These are phyloP conservation scores for Botrytis elliptica DNA, from an alignment of 2,329 filamentous ascomycete species.

Conservation along the genomic window DNA sequence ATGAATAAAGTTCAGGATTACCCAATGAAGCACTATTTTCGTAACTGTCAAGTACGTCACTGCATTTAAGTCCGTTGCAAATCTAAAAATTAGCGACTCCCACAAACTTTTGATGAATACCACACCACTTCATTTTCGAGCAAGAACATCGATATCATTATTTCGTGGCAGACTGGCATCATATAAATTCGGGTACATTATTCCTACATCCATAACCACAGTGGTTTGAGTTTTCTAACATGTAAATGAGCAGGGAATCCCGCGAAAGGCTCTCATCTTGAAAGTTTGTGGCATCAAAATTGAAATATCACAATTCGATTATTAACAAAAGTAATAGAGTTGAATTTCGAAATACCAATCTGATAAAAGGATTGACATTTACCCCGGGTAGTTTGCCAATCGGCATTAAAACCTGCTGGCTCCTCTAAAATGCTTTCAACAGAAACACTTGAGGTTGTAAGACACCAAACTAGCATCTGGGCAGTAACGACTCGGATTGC, in stretches of 20 bases:
- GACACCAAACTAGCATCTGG: not conserved
- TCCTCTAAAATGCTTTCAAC: not conserved
- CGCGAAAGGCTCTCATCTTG: not conserved
- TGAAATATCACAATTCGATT: not conserved
- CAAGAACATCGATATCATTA: not conserved
- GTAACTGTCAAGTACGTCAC: no score
- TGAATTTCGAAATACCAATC: not conserved
- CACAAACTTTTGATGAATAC: not conserved
- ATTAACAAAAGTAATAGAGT: not conserved
- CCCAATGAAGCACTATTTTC: no score
- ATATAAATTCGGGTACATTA: not conserved
- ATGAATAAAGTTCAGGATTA: no score
- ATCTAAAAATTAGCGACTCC: no score
- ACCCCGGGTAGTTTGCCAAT: not conserved
- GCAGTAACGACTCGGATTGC: not conserved
- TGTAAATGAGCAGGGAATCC: not conserved
- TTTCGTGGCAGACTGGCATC: not conserved
- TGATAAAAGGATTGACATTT: not conserved
- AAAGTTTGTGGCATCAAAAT: not conserved
- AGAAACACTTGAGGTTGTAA: not conserved
- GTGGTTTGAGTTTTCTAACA: not conserved
- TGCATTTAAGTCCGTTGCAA: no score
- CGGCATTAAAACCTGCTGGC: not conserved
- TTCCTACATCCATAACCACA: not conserved
- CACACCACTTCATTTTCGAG: not conserved